These are phyloP conservation scores for Cicer chorassanicum DNA, from an alignment of 306 rosid species.

Conservation along the genomic window DNA sequence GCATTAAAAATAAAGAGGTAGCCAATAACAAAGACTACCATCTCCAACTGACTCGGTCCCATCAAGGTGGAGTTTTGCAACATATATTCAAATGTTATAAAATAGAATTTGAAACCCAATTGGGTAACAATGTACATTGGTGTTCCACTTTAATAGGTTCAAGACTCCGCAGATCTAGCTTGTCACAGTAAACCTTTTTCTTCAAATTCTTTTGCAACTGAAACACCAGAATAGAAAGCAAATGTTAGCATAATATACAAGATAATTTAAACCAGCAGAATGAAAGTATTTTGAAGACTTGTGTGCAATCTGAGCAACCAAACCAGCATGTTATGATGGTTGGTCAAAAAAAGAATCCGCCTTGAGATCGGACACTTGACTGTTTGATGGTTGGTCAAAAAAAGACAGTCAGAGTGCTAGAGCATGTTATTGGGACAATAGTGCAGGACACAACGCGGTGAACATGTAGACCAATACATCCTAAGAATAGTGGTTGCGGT, in stretches of 20 bases:
- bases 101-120: constrained; percentile 35
- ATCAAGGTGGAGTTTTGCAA: constrained; percentile 24
- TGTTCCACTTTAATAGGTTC: constrained; percentile 35
- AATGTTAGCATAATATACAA: not conserved
- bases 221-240: constrained; percentile 26
- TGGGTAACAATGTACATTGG: constrained; percentile 45
- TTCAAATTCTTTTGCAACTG: constrained; percentile 65
- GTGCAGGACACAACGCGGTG: too few species aligned
- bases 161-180: constrained; percentile 44
- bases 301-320: not conserved
- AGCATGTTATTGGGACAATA: too few species aligned
- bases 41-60: constrained; percentile 2
- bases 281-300: not conserved
- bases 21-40: constrained; percentile 28
- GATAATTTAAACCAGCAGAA: not conserved
- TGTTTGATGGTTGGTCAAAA: too few species aligned
- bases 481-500: too few species aligned
- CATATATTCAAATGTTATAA: constrained; percentile 35
- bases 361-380: too few species aligned
- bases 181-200: constrained; percentile 61
- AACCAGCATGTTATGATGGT: not conserved
- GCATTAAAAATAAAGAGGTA: constrained; percentile 9
- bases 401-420: too few species aligned
- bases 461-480: too few species aligned
- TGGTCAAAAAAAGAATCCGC: too few species aligned